A percentile compares a stretch with the other conserved stretches of the same genome.
Evolutionary conservation across 176 grass and related monocot genomes (phyloP).

Genomic region (Lolium rigidum): DNA sequence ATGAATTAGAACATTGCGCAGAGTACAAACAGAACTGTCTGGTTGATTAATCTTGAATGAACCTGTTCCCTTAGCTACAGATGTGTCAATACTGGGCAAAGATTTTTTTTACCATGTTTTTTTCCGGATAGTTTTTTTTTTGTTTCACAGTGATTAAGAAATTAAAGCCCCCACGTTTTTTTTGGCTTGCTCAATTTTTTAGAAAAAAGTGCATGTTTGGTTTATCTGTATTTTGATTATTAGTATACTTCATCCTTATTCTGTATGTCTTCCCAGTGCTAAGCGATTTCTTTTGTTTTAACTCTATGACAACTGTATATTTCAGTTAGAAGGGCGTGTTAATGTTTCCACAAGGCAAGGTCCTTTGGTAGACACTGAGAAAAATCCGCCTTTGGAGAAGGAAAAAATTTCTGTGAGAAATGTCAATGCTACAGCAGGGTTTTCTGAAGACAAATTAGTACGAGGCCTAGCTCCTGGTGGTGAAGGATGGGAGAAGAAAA

Average conservation of each 20-base stretch:
- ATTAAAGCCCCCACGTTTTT: not conserved
- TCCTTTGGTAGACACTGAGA: slow-evolving; percentile 43
- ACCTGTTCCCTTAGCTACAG: not conserved
- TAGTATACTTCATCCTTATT: not conserved
- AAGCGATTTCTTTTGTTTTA: not conserved
- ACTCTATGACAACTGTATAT: not conserved
- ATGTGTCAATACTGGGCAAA: not conserved
- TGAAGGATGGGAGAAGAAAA: slow-evolving; percentile 79
- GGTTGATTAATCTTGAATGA: not conserved
- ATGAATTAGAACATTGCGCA: not conserved
- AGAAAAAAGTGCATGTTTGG: not conserved
- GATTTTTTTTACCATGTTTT: not conserved
- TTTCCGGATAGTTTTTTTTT: not conserved
- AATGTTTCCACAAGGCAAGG: slow-evolving; percentile 59
- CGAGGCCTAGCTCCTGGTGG: slow-evolving; percentile 60
- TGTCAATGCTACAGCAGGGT: slow-evolving; percentile 44
- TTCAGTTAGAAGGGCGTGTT: slow-evolving; percentile 66
- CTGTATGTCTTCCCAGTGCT: slow-evolving; percentile 13
- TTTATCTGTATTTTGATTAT: not conserved
- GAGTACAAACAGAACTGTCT: not conserved
- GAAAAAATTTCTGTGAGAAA: slow-evolving; percentile 56
- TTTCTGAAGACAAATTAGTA: slow-evolving; percentile 65
- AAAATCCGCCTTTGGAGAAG: slow-evolving; percentile 57
- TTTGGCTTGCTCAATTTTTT: not conserved
- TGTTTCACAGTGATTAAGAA: not conserved